Conservation (phyloP, 2,329 filamentous ascomycete genomes). For the Fusarium oligoseptatum region DNA sequence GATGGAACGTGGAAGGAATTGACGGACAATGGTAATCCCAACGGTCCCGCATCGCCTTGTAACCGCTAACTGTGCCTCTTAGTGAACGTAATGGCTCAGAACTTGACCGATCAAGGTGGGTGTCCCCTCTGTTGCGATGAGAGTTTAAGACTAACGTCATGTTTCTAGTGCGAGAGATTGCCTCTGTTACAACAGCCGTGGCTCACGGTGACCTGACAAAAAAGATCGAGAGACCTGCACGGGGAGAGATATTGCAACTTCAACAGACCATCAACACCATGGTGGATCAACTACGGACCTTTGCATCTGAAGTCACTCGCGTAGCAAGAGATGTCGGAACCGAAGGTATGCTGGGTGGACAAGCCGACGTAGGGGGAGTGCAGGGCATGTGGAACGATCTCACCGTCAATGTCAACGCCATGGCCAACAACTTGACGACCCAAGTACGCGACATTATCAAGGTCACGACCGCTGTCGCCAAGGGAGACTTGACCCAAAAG, state of each 20-base stretch:
- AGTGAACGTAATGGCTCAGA: constrained; percentile 89
- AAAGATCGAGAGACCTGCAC: constrained; percentile 85
- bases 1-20: constrained; percentile 98
- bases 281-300: constrained; percentile 87
- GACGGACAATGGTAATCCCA: constrained; percentile 78
- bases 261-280: constrained; percentile 92
- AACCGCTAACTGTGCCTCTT: constrained; percentile 24
- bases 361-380: constrained; percentile 85
- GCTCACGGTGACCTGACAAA: constrained; percentile 86
- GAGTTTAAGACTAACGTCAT: constrained; percentile 23
- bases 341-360: constrained; percentile 84
- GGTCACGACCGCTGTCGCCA: constrained; percentile 78
- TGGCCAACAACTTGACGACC: constrained; percentile 88
- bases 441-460: constrained; percentile 96
- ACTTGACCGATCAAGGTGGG: constrained; percentile 80
- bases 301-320: constrained; percentile 85
- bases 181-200: constrained; percentile 85
- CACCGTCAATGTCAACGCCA: constrained; percentile 88
- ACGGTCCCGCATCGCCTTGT: background rate
- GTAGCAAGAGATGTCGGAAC: constrained; percentile 88
- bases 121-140: background rate
- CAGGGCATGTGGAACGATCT: constrained; percentile 92
- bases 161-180: constrained; percentile 79
- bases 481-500: constrained; percentile 95
- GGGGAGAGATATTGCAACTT: constrained; percentile 84